These are phyloP conservation scores for Pyrenula aspistea DNA, from an alignment of 495 filamentous ascomycete genomes.

Conservation along the genomic window DNA sequence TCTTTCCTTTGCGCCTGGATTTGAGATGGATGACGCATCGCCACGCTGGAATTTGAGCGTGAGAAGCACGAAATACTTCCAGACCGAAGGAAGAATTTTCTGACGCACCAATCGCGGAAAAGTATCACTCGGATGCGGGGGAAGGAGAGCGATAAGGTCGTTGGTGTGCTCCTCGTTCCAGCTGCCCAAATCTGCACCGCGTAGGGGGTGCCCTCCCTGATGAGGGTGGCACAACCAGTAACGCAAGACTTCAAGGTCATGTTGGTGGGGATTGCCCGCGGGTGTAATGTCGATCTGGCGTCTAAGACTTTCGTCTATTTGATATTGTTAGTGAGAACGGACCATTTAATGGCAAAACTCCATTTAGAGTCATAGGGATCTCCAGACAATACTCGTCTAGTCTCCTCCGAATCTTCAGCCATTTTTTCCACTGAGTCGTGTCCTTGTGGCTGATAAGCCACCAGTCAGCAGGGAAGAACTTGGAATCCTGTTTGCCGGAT, in stretches of 20 bases:
- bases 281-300: no score
- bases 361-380: no score
- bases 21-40: background rate
- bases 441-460: background rate
- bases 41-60: no score
- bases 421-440: background rate
- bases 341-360: no score
- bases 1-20: no score
- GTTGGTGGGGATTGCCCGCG: no score
- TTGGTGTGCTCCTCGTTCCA: background rate
- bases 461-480: background rate
- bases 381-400: background rate
- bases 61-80: no score
- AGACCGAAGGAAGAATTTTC: background rate
- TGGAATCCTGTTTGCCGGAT: background rate
- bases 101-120: background rate
- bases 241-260: conserved; percentile 1
- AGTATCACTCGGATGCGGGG: background rate
- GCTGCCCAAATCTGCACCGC: background rate
- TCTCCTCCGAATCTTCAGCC: background rate
- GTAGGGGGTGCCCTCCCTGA: background rate
- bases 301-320: background rate
- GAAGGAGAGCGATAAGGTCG: background rate
- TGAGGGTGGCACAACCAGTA: conserved; percentile 6
- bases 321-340: background rate